Percentiles rank a stretch among this genome's conserved stretches.
phyloP scores from a whole-genome alignment of 2,329 filamentous ascomycete species.

The Ascochyta koolunga region DNA sequence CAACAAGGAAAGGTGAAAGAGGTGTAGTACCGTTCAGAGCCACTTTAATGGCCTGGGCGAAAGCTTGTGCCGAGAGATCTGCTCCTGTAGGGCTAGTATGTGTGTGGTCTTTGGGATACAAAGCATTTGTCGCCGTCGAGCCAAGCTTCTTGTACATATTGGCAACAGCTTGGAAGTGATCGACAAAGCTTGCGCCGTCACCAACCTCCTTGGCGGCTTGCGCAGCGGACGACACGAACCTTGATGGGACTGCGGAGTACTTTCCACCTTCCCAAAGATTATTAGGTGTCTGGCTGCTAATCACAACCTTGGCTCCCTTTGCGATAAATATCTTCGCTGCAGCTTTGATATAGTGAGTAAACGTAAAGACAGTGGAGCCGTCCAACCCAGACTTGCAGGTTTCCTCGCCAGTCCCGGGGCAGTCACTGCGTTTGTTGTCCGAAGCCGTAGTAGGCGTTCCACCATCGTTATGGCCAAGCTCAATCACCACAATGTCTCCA shows the following conservation, averaged over 20 bases:
- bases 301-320: neutral
- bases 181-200: neutral
- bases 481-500: constrained; percentile 5
- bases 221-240: neutral
- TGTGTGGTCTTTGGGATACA: constrained; percentile 2
- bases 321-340: neutral
- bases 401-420: neutral
- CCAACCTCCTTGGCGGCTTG: constrained; percentile 1
- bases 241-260: neutral
- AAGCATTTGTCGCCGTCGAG: neutral
- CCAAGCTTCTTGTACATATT: constrained; percentile 4
- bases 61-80: constrained; percentile 2
- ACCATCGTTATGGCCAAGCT: constrained; percentile 1
- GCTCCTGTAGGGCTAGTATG: neutral
- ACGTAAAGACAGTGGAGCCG: neutral
- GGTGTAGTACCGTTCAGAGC: constrained; percentile 1
- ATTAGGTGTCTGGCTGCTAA: constrained; percentile 2
- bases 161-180: constrained; percentile 3
- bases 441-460: neutral
- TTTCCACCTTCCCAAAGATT: constrained; percentile 2
- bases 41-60: constrained; percentile 1
- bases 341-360: constrained; percentile 1
- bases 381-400: neutral
- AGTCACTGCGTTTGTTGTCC: constrained; percentile 4
- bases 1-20: neutral